These are phyloP conservation scores for Agaricus subrufescens DNA, from an alignment of 768 basidiomycete species.

Conservation along the genomic window DNA sequence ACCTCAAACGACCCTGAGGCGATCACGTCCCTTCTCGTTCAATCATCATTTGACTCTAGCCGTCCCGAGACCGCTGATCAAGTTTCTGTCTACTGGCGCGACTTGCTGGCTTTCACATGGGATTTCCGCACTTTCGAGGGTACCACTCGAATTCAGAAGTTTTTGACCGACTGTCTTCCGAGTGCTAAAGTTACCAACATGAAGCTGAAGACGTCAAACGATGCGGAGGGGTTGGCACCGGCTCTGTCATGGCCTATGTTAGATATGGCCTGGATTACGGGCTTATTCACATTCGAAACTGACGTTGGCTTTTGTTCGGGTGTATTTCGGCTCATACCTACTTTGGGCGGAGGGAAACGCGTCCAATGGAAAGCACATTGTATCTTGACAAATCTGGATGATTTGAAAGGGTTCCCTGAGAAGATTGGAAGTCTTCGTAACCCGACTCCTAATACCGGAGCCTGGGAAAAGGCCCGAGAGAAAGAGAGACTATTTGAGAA, in stretches of 20 bases:
- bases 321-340: constrained; percentile 41
- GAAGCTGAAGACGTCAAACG: constrained; percentile 21
- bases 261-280: constrained; percentile 45
- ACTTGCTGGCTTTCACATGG: constrained; percentile 49
- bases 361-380: constrained; percentile 47
- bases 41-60: constrained; percentile 24
- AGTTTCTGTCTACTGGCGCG: constrained; percentile 40
- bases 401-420: constrained; percentile 41
- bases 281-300: constrained; percentile 43
- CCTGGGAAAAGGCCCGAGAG: constrained; percentile 39
- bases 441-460: constrained; percentile 19
- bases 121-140: constrained; percentile 46
- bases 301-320: constrained; percentile 37
- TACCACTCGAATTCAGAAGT: constrained; percentile 27
- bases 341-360: background rate
- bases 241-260: constrained; percentile 28
- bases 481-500: constrained; percentile 38
- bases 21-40: constrained; percentile 26
- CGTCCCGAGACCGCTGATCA: constrained; percentile 13
- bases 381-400: constrained; percentile 46
- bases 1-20: constrained; percentile 11
- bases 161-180: constrained; percentile 35
- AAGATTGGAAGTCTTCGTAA: constrained; percentile 36
- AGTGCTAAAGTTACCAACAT: constrained; percentile 21
- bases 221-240: constrained; percentile 13